Evolutionary conservation across 352 stramenopile genomes (phyloP).

Genomic region (Pythium vanterpoolii): DNA sequence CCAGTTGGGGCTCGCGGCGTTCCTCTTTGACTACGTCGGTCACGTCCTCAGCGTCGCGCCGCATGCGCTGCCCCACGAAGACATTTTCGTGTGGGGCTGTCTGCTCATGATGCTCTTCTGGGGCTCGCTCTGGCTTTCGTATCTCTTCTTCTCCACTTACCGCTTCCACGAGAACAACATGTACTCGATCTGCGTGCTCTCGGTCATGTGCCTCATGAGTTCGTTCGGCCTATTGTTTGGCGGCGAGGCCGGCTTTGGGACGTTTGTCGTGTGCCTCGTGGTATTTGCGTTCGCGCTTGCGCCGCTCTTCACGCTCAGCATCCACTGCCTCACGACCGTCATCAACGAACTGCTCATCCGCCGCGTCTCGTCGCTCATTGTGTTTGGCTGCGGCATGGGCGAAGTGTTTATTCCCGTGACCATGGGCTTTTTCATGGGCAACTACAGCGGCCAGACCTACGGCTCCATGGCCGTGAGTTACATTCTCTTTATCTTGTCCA

Average conservation of each 20-base stretch:
- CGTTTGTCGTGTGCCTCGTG: constrained; percentile 52
- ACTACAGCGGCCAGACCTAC: constrained; percentile 72
- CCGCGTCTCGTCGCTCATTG: constrained; percentile 77
- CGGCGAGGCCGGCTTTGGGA: constrained; percentile 44
- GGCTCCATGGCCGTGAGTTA: constrained; percentile 70
- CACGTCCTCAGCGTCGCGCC: constrained; percentile 38
- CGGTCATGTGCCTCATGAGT: constrained; percentile 56
- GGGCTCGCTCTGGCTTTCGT: constrained; percentile 66
- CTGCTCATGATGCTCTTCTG: constrained; percentile 74
- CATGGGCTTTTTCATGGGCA: constrained; percentile 87
- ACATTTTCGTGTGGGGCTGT: constrained; percentile 53
- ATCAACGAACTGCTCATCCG: constrained; percentile 80
- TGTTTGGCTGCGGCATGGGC: constrained; percentile 81
- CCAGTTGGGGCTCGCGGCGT: constrained; percentile 69
- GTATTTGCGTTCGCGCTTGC: constrained; percentile 64
- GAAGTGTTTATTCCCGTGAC: constrained; percentile 82
- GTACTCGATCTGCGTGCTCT: constrained; percentile 74
- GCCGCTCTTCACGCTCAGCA: constrained; percentile 78
- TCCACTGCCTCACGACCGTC: constrained; percentile 79
- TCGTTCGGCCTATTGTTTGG: constrained; percentile 71
- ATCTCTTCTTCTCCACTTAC: constrained; percentile 69
- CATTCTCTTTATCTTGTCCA: constrained; percentile 74
- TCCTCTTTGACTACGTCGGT: constrained; percentile 79
- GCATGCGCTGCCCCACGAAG: constrained; percentile 21
- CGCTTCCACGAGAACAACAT: constrained; percentile 76